These are phyloP conservation scores for Hypoxylon lienhwacheense DNA, from an alignment of 495 filamentous ascomycete species.

Conservation along the genomic window DNA sequence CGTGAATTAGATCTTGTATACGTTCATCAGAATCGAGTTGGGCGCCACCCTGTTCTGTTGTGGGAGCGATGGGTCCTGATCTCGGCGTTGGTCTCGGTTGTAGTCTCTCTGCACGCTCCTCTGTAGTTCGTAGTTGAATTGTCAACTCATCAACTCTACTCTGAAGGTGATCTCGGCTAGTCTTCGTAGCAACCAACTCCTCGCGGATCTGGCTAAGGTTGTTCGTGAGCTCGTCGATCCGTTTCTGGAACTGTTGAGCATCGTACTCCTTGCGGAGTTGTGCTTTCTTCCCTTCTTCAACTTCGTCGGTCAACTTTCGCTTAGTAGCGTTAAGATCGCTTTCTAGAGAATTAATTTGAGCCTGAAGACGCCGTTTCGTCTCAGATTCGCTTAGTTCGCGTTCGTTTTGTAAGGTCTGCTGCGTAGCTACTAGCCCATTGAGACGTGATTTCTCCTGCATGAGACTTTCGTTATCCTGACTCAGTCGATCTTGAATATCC, in stretches of 20 bases:
- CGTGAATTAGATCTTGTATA: conserved; percentile 83
- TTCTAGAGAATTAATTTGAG: conserved; percentile 74
- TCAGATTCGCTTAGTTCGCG: conserved; percentile 85
- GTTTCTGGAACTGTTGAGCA: conserved; percentile 76
- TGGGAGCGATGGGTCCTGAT: conserved; percentile 46
- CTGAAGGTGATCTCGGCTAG: conserved; percentile 83
- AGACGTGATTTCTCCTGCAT: conserved; percentile 79
- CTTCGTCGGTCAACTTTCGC: conserved; percentile 78
- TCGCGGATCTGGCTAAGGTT: conserved; percentile 77
- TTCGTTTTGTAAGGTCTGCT: conserved; percentile 87
- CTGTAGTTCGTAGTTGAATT: conserved; percentile 81
- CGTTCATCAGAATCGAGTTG: conserved; percentile 56
- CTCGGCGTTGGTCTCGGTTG: conserved; percentile 70
- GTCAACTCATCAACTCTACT: conserved; percentile 82
- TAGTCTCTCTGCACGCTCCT: conserved; percentile 79
- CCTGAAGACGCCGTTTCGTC: conserved; percentile 72
- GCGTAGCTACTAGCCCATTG: conserved; percentile 72
- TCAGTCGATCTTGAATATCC: conserved; percentile 82
- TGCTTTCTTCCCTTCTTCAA: conserved; percentile 78
- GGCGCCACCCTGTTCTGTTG: conserved; percentile 50
- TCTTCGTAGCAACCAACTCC: conserved; percentile 79
- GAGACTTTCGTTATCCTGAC: conserved; percentile 81
- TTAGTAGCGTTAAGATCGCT: conserved; percentile 75
- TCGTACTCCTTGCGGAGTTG: conserved; percentile 85
- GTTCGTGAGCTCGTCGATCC: conserved; percentile 85